Base-by-base conservation (phyloP, 1,284 basidiomycete genomes). In the Cutaneotrichosporon sp. region DNA sequence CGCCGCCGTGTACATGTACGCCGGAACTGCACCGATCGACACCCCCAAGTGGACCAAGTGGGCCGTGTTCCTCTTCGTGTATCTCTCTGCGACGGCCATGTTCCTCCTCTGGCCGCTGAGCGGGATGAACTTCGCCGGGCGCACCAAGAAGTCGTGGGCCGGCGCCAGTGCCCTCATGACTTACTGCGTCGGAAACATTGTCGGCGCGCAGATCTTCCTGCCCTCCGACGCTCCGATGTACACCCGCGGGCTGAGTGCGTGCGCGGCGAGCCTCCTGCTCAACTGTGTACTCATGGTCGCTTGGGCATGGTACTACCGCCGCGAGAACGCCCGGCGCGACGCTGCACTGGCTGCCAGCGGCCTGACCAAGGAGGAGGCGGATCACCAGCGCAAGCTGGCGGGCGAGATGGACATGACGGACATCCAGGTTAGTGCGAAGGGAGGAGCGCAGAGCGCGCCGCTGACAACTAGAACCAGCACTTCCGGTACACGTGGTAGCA, bases 31-130 rank as follows among this genome's bases (percentile, higher is more conserved):
- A 1, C 63, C 57, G 11, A 42, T 34, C 7, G 50, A 55, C 20
- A 53, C 49, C 5, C 25, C 22, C 53, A 64, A 65, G 46, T 72
- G 70, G 70, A 63, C 66, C 9, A 59, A 63, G 9, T 72, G 68
- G 67, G 66, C 49, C 18, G 42, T 62, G 7, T 70, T 67, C 62
- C 54, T 60, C 13, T 64, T 68, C 45, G 34, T 56, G 34, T 59
- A 54, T 7, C 60, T 64, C 13, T 65, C 65, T 36, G 63, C 67
- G 5, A 56, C 58, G 8, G 36, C 67, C 16, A 67, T 68, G 18
- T 73, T 72, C 63, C 52, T 73, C 3, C 36, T 69, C 27, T 72
- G 70, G 72, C 62, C 72, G 1, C 62, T 73, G 22, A 54, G 71
- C 29, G 57, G 68, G 18, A 51, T 68, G 60, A 74, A 74, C 55